phyloP scores from a whole-genome alignment of 257 asterid genomes.

The Solanum corneliomulleri region DNA sequence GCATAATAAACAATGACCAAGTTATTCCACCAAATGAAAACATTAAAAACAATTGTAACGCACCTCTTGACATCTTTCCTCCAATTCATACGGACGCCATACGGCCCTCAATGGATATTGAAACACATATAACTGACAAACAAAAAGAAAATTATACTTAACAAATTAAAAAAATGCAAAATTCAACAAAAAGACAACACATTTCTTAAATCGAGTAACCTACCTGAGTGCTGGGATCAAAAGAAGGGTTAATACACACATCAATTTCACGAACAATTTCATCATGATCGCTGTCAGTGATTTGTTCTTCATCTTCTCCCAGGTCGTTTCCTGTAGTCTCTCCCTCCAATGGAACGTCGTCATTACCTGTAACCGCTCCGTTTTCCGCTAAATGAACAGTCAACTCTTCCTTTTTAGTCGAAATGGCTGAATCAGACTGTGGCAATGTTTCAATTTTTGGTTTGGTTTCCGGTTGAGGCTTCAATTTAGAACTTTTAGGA shows the following conservation, averaged over 20 bases:
- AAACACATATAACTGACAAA: constrained; percentile 47
- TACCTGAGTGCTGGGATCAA: constrained; percentile 40
- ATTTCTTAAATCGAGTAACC: neutral
- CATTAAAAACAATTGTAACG: neutral
- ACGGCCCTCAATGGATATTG: constrained; percentile 67
- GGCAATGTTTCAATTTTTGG: neutral
- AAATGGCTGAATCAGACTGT: constrained; percentile 3
- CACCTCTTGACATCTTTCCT: constrained; percentile 64
- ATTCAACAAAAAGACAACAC: neutral
- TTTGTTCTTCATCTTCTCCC: constrained; percentile 11
- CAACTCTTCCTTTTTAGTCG: constrained; percentile 27
- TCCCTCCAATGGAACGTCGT: constrained; percentile 25
- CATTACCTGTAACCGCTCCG: neutral
- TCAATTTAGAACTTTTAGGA: constrained; percentile 51
- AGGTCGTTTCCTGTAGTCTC: neutral
- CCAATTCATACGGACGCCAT: constrained; percentile 88
- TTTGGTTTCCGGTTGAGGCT: constrained; percentile 26
- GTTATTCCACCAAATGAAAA: neutral
- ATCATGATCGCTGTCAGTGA: constrained; percentile 24
- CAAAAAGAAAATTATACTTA: neutral
- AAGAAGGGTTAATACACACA: constrained; percentile 45
- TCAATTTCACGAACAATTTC: constrained; percentile 66
- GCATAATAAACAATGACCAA: neutral
- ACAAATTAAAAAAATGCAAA: neutral
- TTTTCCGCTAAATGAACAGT: neutral